These are phyloP conservation scores for Wilhelminamyces savonicus DNA, from an alignment of 805 yeast genomes.

Conservation along the genomic window DNA sequence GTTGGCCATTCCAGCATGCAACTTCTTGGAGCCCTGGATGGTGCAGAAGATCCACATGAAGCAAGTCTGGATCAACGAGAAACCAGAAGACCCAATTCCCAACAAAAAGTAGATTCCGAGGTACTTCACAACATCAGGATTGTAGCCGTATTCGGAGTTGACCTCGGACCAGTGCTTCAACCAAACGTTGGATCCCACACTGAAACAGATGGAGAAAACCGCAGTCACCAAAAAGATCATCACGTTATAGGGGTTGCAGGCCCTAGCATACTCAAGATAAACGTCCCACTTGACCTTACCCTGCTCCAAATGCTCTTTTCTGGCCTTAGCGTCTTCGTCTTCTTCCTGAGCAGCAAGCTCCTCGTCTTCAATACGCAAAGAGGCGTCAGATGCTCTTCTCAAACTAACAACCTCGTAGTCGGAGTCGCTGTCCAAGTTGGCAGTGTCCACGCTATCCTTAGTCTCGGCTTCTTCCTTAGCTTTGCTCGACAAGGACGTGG, in stretches of 20 bases:
- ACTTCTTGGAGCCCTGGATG: slow-evolving; percentile 68
- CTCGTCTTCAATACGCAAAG: slow-evolving; percentile 32
- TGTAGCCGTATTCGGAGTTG: slow-evolving; percentile 60
- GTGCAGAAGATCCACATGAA: slow-evolving; percentile 77
- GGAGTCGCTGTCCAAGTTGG: slow-evolving; percentile 22
- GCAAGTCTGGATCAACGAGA: slow-evolving; percentile 59
- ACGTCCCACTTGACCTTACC: slow-evolving; percentile 91
- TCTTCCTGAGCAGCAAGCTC: slow-evolving; percentile 25
- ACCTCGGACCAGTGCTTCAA: slow-evolving; percentile 96
- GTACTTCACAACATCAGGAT: slow-evolving; percentile 68
- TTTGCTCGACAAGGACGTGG: slow-evolving; percentile 9
- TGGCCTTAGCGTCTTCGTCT: slow-evolving; percentile 32
- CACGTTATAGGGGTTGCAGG: slow-evolving; percentile 73
- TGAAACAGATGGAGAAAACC: slow-evolving; percentile 50
- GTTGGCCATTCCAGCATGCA: slow-evolving; percentile 71
- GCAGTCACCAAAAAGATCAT: slow-evolving; percentile 48
- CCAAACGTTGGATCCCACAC: slow-evolving; percentile 81
- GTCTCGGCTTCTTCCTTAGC: slow-evolving; percentile 12
- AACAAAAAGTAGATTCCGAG: slow-evolving; percentile 68
- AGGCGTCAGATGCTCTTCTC: slow-evolving; percentile 60
- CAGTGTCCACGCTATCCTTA: slow-evolving; percentile 8
- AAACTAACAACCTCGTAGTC: slow-evolving; percentile 31
- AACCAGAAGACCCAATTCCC: slow-evolving; percentile 61
- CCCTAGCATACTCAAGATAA: slow-evolving; percentile 76
- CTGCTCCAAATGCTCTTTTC: slow-evolving; percentile 80